Conservation (phyloP, 139 green algal species). For the Coelastrella sp. region DNA sequence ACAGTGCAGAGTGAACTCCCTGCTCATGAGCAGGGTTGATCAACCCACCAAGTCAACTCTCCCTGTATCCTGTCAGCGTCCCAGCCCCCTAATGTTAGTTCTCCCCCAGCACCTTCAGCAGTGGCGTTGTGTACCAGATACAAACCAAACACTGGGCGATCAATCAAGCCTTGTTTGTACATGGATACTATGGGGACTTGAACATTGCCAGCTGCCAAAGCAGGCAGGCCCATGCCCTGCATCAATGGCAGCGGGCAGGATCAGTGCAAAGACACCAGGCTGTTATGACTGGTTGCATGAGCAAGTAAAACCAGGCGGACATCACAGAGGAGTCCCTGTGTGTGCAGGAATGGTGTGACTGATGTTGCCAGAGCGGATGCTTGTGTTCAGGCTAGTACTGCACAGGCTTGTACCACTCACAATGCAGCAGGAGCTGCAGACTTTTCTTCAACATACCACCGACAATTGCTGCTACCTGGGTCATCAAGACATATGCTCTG, state of each 20-base stretch:
- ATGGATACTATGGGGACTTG: conserved; percentile 17
- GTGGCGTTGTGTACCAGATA: background rate
- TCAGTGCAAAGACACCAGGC: background rate
- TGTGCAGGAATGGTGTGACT: too few relatives aligned
- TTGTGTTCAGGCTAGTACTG: too few relatives aligned
- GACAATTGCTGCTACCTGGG: too few relatives aligned
- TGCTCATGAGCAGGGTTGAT: background rate
- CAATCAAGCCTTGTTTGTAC: conserved; percentile 11
- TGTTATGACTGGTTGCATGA: too few relatives aligned
- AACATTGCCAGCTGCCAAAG: conserved; percentile 13
- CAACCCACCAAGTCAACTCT: background rate
- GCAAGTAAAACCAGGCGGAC: too few relatives aligned
- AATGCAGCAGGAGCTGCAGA: too few relatives aligned
- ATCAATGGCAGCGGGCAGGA: background rate
- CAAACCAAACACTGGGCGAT: conserved; percentile 7
- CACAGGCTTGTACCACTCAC: too few relatives aligned
- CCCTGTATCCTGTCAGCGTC: background rate
- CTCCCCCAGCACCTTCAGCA: background rate
- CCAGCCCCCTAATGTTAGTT: conserved; percentile 16
- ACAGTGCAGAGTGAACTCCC: too few relatives aligned
- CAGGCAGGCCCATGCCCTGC: conserved; percentile 22
- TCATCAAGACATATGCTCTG: too few relatives aligned
- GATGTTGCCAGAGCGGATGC: too few relatives aligned
- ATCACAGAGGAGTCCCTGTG: too few relatives aligned
- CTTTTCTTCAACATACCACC: too few relatives aligned